Conservation (phyloP, 164 flowering plant species). For the Berberis thunbergii region DNA sequence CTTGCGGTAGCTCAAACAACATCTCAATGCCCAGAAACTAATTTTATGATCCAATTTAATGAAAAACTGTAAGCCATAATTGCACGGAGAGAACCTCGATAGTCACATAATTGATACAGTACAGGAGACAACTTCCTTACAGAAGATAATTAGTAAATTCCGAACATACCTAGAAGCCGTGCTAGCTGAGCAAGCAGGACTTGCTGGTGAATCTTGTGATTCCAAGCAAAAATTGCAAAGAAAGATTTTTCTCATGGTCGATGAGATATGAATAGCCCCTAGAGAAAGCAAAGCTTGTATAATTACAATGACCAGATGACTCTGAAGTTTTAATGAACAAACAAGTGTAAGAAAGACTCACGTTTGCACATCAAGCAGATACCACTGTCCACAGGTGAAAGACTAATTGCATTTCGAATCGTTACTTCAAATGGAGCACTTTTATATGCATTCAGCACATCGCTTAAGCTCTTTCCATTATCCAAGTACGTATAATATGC, state of each 20-base stretch:
- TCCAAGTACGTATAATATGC: conserved; percentile 44
- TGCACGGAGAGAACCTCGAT: too few species aligned
- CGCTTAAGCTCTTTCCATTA: conserved; percentile 45
- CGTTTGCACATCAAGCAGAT: conserved; percentile 46
- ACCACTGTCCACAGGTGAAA: conserved; percentile 8
- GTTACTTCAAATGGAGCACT: conserved; percentile 31
- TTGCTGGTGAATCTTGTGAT: conserved; percentile 18
- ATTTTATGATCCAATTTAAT: too few species aligned
- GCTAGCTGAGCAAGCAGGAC: conserved; percentile 6
- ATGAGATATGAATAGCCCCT: conserved; percentile 29
- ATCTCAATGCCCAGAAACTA: too few species aligned
- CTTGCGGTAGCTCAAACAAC: too few species aligned
- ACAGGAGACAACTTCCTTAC: too few species aligned
- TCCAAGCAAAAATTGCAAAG: conserved; percentile 35
- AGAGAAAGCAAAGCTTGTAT: background rate
- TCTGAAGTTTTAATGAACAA: background rate
- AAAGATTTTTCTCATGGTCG: conserved; percentile 12
- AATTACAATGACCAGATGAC: conserved; percentile 2
- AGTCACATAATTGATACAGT: too few species aligned
- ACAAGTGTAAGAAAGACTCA: conserved; percentile 9
- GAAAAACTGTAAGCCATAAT: too few species aligned
- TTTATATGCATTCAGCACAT: conserved; percentile 41
- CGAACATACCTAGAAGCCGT: conserved; percentile 14
- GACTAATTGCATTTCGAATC: conserved; percentile 28
- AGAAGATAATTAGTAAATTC: background rate